Evolutionary conservation across 495 filamentous ascomycete species (phyloP), one percentile per base, ranked within the genome.

Genomic region (Pseudomonodictys pantanalensis): DNA sequence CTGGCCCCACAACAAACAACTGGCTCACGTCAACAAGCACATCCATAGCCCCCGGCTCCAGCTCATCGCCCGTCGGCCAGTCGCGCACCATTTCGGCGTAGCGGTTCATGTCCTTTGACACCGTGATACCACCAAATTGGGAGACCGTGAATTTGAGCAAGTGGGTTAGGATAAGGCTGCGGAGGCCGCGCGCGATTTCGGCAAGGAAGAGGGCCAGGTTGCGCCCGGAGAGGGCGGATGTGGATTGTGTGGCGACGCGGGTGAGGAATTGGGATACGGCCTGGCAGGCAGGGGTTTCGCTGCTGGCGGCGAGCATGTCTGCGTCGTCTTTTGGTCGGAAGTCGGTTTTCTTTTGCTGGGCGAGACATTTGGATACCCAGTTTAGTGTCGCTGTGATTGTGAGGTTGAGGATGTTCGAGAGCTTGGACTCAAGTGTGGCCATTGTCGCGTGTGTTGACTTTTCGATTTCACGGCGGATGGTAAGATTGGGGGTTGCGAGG

Each of bases 101-200:
- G 65, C 87, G 89, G 15, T 88, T 90, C 65, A 97, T 88, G 71
- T 99, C 95, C 78, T 96, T 96, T 45, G 87, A 91, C 24, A 97
- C 90, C 83, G 97, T 92, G 39, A 99, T 79, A 0, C 90, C 93
- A 44, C 95, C 95, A 0, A 91, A 88, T 29, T 91, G 88, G 69
- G 88, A 95, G 38, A 97, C 90, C 42, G 82, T 82, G 75, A 95
- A 97, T 64, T 89, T 90, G 67, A 93, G 95, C 74, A 97, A 88
- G 74, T 99, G 95, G 60, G 92, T 89, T 49, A 97, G 83, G 18
- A 99, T 77, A 2, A 92, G 78, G 28, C 74, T 75, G 56, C 90
- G 87, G 25, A 93, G 79, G 48, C 86, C 87, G 11, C 89, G 72
- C 23, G 91, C 92, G 25, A 97, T 84, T 74, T 97, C 95, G n/a